Percentiles rank a stretch among this genome's conserved stretches.
Evolutionary conservation across 1,139 yeast species (phyloP).

Genomic region (Suhomyces terraborum): DNA sequence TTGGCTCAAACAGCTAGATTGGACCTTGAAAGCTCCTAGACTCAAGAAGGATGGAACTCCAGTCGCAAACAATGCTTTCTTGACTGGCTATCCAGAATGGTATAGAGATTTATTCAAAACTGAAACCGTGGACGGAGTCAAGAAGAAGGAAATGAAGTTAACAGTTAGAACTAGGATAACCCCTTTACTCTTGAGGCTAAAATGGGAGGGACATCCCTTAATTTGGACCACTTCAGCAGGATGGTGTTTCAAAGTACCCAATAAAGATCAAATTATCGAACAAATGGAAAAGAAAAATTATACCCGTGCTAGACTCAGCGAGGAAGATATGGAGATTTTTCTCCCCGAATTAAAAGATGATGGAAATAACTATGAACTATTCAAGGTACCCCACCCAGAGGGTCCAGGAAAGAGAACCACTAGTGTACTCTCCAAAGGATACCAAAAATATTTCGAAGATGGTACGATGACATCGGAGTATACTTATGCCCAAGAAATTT

Average conservation of each 20-base stretch:
- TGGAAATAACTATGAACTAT: slow-evolving; percentile 35
- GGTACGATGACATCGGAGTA: slow-evolving; percentile 73
- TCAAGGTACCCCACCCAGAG: slow-evolving; percentile 89
- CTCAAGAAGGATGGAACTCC: slow-evolving; percentile 75
- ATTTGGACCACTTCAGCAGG: slow-evolving; percentile 80
- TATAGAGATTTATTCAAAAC: slow-evolving; percentile 70
- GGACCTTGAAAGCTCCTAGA: slow-evolving; percentile 68
- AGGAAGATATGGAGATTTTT: slow-evolving; percentile 23
- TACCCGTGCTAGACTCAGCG: slow-evolving; percentile 23
- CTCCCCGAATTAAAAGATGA: slow-evolving; percentile 28
- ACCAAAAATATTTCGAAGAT: slow-evolving; percentile 69
- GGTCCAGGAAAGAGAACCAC: slow-evolving; percentile 79
- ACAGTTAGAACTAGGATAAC: slow-evolving; percentile 76
- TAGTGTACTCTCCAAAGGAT: slow-evolving; percentile 77
- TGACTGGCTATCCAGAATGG: slow-evolving; percentile 96
- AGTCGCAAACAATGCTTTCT: slow-evolving; percentile 69
- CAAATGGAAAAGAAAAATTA: slow-evolving; percentile 57
- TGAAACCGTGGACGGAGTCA: slow-evolving; percentile 32
- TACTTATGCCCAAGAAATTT: slow-evolving; percentile 73
- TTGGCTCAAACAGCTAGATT: slow-evolving; percentile 87
- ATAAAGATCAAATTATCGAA: slow-evolving; percentile 35
- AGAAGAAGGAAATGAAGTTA: slow-evolving; percentile 48
- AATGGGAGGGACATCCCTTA: slow-evolving; percentile 86
- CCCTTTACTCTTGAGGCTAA: slow-evolving; percentile 70
- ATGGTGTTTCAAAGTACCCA: slow-evolving; percentile 80